Base-by-base conservation (phyloP, 2,329 filamentous ascomycete genomes). In the Aureobasidium sp. region DNA sequence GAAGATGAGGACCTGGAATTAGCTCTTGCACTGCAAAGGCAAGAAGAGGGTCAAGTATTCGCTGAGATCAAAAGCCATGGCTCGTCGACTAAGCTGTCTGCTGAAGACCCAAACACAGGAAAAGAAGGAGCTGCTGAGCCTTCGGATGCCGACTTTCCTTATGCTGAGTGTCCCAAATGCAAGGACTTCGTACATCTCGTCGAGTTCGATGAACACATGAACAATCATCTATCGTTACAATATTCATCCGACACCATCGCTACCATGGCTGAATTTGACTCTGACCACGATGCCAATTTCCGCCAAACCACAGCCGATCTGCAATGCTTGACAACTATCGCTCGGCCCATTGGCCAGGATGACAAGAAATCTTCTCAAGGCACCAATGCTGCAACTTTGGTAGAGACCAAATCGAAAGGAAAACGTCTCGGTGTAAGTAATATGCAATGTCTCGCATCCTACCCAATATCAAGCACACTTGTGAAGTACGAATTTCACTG, bases 181-280 rank as follows among this genome's bases (percentile, higher is more conserved):
- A 74, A 74, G 61, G 77, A 80, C 65, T 65, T 74, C 56, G 67
- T 80, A 60, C 69, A 72, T 59, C 65, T 78, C 27, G 64, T 66
- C 26, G 76, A 78, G 53, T 72, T 76, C 61, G 76, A 79, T 67
- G 76, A 80, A 53, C 79, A 80, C 69, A 70, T 79, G 58, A 73
- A 78, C 61, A 71, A 77, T 37, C 78, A 80, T 70, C 57, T 57
- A 62, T 61, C 62, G 6, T 53, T 67, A 56, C 20, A 52, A 8
- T 26, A 55, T 36, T 41, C 48, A 55, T 60, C 41, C 39, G 47
- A 56, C 10, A 41, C 47, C 48, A 48, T 50, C 39, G 27, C 55
- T 59, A 20, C 32, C 17, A 44, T 23, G 23, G 12, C 36, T 46
- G 9, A 13, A 12, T 2, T 20, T n/a, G 53, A 36, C 29, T 20